Conservation (phyloP, 345 rosid genomes). For the Reutealis trisperma region DNA sequence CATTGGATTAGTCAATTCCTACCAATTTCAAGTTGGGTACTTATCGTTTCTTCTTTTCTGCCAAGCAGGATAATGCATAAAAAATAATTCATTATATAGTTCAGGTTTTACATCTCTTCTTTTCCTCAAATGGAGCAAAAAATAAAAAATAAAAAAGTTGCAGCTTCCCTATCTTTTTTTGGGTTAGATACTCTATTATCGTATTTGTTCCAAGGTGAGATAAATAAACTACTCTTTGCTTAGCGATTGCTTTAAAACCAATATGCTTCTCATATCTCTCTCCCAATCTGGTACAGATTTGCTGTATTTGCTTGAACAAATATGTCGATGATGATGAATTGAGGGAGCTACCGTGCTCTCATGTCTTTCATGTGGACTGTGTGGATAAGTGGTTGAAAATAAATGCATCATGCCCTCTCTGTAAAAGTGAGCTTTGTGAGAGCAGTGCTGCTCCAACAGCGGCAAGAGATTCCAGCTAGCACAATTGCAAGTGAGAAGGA, state of each 20-base stretch:
- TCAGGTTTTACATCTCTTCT: not conserved
- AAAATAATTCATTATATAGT: not conserved
- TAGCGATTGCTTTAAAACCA: not conserved
- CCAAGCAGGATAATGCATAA: not conserved
- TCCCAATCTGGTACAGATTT: constrained; percentile 46
- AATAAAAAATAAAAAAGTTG: not conserved
- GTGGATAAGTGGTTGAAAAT: constrained; percentile 97
- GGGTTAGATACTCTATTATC: not conserved
- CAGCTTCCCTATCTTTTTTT: not conserved
- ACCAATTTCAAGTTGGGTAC: not conserved
- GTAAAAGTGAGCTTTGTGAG: constrained; percentile 84
- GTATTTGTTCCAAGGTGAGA: constrained; percentile 31
- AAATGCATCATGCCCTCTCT: constrained; percentile 89
- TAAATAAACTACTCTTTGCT: not conserved
- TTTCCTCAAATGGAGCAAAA: not conserved
- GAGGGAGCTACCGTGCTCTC: constrained; percentile 84
- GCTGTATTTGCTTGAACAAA: constrained; percentile 94
- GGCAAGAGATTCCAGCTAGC: constrained; percentile 23
- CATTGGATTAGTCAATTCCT: not conserved
- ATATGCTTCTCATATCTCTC: not conserved
- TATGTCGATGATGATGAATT: constrained; percentile 87
- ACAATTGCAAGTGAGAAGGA: not conserved
- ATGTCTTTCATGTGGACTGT: constrained; percentile 91
- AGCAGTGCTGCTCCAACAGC: constrained; percentile 31
- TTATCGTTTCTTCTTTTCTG: not conserved